These are phyloP conservation scores for Fusarium denticulatum DNA, from an alignment of 2,329 filamentous ascomycete species.

Conservation along the genomic window DNA sequence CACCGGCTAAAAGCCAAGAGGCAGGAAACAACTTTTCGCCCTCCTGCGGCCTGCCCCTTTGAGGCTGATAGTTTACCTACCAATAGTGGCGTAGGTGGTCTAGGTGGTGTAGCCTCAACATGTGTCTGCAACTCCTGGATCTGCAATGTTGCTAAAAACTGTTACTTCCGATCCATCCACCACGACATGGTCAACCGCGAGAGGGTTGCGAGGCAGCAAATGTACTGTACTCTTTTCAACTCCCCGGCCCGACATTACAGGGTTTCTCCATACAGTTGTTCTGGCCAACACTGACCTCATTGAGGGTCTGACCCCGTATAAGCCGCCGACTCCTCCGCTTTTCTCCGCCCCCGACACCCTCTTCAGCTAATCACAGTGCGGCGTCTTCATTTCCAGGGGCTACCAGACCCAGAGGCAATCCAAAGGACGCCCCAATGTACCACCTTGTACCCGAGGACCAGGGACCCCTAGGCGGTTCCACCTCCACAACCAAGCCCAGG, in stretches of 20 bases:
- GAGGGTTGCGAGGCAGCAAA: slow-evolving; percentile 9
- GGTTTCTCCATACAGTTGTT: slow-evolving; percentile 42
- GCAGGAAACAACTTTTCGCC: slow-evolving; percentile 12
- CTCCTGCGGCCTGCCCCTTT: slow-evolving; percentile 32
- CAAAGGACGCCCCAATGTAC: slow-evolving; percentile 20
- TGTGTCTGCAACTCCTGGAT: not conserved
- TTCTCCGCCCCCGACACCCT: slow-evolving; percentile 16
- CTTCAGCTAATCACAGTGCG: slow-evolving; percentile 11
- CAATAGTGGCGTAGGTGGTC: slow-evolving; percentile 11
- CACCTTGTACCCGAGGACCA: slow-evolving; percentile 23
- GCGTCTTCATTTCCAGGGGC: not conserved
- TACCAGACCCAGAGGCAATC: slow-evolving; percentile 12
- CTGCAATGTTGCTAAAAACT: slow-evolving; percentile 19
- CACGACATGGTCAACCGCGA: slow-evolving; percentile 8
- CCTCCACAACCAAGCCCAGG: slow-evolving; percentile 36
- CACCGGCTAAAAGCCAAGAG: slow-evolving; percentile 19
- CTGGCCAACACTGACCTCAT: slow-evolving; percentile 38
- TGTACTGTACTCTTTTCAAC: slow-evolving; percentile 16
- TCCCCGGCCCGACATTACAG: slow-evolving; percentile 27
- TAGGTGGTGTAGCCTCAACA: not conserved
- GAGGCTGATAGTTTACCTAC: slow-evolving; percentile 27
- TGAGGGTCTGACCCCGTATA: slow-evolving; percentile 37
- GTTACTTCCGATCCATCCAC: slow-evolving; percentile 25
- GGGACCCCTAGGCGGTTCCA: slow-evolving; percentile 25
- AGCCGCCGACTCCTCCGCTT: slow-evolving; percentile 38